Percentiles rank a stretch among this genome's conserved stretches.
Conservation (phyloP, 2,329 filamentous ascomycete species). For the Blastomyces emzantsi region DNA sequence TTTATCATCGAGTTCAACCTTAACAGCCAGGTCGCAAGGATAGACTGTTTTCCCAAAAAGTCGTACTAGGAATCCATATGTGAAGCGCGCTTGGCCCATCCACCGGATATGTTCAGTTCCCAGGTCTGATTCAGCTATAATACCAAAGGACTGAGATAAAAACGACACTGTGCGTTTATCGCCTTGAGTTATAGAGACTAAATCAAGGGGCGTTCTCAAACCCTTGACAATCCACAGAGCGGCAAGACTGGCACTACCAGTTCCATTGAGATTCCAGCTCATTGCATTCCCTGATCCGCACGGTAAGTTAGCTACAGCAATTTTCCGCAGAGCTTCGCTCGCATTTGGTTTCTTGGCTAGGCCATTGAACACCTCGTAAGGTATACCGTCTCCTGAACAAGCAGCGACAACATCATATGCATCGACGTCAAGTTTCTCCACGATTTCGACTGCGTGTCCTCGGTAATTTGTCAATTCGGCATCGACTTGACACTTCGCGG, state of each 20-base stretch:
- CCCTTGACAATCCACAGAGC: constrained; percentile 84
- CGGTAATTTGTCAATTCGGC: constrained; percentile 60
- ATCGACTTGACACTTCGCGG: constrained; percentile 68
- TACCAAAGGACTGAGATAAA: constrained; percentile 79
- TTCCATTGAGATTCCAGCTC: constrained; percentile 81
- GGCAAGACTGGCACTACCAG: constrained; percentile 62
- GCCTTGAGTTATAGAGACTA: constrained; percentile 81
- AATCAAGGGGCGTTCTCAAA: constrained; percentile 69
- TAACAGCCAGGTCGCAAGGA: constrained; percentile 80
- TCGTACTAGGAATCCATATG: constrained; percentile 70
- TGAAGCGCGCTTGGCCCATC: constrained; percentile 84
- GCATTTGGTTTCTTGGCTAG: constrained; percentile 70
- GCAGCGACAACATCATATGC: constrained; percentile 77
- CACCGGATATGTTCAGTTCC: constrained; percentile 85
- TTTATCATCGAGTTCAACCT: constrained; percentile 72
- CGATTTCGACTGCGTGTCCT: constrained; percentile 72
- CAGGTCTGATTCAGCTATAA: constrained; percentile 83
- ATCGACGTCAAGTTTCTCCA: constrained; percentile 64
- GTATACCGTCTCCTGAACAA: constrained; percentile 85
- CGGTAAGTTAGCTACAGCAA: constrained; percentile 80
- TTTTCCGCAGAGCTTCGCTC: constrained; percentile 58
- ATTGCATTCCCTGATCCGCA: constrained; percentile 93
- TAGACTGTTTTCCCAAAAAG: constrained; percentile 69
- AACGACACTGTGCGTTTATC: constrained; percentile 69
- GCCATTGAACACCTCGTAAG: constrained; percentile 92